Percentiles rank a stretch among this genome's conserved stretches.
Evolutionary conservation across 2,329 filamentous ascomycete genomes (phyloP).

Genomic region (Pyrenochaeta sp.): DNA sequence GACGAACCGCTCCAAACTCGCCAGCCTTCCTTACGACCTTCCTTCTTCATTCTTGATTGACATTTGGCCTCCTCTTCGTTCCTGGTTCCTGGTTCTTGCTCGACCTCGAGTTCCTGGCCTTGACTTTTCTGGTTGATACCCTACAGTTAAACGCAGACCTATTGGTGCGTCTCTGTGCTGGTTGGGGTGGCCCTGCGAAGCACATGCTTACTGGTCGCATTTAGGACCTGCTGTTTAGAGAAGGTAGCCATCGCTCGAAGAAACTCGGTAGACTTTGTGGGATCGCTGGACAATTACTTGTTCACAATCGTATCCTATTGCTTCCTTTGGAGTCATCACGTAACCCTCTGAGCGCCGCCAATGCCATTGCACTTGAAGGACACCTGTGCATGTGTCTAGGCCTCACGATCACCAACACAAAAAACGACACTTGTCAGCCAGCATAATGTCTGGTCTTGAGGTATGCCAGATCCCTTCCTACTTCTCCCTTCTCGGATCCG

Average conservation of each 20-base stretch:
- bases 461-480: slow-evolving; percentile 22
- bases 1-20: not conserved
- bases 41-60: slow-evolving; percentile 9
- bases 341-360: not conserved
- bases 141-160: not conserved
- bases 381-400: not conserved
- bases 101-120: slow-evolving; percentile 1
- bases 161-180: not conserved
- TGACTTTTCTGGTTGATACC: not conserved
- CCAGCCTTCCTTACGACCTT: slow-evolving; percentile 10
- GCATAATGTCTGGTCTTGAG: slow-evolving; percentile 38
- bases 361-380: not conserved
- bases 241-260: not conserved
- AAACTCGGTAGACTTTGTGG: not conserved
- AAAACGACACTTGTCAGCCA: not conserved
- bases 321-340: not conserved
- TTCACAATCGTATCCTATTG: not conserved
- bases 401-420: not conserved
- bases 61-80: not conserved
- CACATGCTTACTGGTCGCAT: not conserved
- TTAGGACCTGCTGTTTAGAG: not conserved
- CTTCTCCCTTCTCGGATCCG: not conserved
- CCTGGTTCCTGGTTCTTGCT: not conserved
- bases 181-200: not conserved
- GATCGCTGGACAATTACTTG: not conserved